These are phyloP conservation scores for Hansenula sp. DNA, from an alignment of 1,139 yeast species.

Conservation along the genomic window DNA sequence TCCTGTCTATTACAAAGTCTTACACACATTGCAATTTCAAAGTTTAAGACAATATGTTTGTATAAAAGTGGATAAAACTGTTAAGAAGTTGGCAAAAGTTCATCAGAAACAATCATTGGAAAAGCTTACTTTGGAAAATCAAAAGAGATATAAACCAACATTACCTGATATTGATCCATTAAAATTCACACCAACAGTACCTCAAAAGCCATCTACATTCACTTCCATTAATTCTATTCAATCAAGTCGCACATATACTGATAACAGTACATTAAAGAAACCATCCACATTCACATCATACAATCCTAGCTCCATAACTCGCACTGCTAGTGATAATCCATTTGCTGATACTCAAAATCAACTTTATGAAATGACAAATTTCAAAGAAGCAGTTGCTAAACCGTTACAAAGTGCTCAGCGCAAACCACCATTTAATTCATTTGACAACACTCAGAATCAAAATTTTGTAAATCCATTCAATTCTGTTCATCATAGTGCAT, in stretches of 20 bases:
- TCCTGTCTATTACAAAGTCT: slow-evolving; percentile 49
- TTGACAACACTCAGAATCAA: too few species aligned
- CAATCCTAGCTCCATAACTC: background rate
- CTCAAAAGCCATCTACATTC: background rate
- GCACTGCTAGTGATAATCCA: slow-evolving; percentile 1
- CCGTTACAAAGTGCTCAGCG: slow-evolving; percentile 6
- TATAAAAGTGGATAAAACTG: slow-evolving; percentile 47
- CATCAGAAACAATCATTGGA: slow-evolving; percentile 35
- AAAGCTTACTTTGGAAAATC: slow-evolving; percentile 23
- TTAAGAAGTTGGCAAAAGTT: slow-evolving; percentile 44
- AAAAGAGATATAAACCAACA: slow-evolving; percentile 16
- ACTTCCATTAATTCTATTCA: background rate
- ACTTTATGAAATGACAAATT: slow-evolving; percentile 1
- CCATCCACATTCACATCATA: background rate
- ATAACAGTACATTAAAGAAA: background rate
- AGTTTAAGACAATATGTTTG: slow-evolving; percentile 57
- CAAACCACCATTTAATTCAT: background rate
- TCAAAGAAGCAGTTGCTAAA: slow-evolving; percentile 4
- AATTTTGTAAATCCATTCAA: too few species aligned
- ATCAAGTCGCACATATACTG: background rate
- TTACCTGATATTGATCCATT: slow-evolving; percentile 12
- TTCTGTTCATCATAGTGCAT: too few species aligned
- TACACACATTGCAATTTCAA: slow-evolving; percentile 31
- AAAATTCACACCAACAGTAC: background rate
- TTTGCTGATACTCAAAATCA: slow-evolving; percentile 3